Conservation (phyloP, 2,329 filamentous ascomycete genomes). For the Ophiosphaerella korrae region DNA sequence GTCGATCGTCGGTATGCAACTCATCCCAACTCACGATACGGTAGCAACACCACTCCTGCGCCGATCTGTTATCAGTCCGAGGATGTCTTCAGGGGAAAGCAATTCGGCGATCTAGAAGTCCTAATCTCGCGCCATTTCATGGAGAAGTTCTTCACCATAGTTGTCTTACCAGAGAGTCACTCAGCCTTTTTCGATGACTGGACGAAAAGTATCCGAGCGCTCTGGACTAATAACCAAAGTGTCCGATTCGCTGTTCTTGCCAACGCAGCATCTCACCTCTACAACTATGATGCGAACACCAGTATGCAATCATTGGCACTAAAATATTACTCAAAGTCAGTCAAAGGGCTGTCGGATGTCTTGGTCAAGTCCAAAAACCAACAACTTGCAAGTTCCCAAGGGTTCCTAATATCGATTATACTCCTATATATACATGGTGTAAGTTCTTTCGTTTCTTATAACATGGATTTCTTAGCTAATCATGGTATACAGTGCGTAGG, state of each 20-base stretch:
- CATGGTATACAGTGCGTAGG: constrained; percentile 11
- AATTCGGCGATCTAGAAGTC: constrained; percentile 9
- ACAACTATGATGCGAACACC: constrained; percentile 11
- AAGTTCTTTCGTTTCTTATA: neutral
- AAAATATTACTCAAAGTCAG: constrained; percentile 17
- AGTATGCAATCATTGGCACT: constrained; percentile 14
- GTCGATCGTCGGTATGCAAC: constrained; percentile 17
- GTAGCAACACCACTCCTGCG: neutral
- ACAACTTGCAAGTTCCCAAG: constrained; percentile 10
- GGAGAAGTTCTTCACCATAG: constrained; percentile 19
- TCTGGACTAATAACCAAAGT: constrained; percentile 31
- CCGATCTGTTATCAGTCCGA: constrained; percentile 6
- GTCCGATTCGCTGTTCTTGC: constrained; percentile 36
- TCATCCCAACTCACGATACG: constrained; percentile 12
- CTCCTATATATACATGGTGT: constrained; percentile 21
- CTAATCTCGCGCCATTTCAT: constrained; percentile 17
- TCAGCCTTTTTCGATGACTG: constrained; percentile 36
- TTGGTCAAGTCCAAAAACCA: constrained; percentile 3
- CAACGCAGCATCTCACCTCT: constrained; percentile 21
- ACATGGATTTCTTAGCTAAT: neutral
- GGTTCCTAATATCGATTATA: constrained; percentile 18
- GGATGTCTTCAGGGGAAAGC: constrained; percentile 1
- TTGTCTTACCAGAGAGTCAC: constrained; percentile 37
- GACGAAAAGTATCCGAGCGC: constrained; percentile 34
- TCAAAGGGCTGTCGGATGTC: constrained; percentile 10